Conservation (phyloP, 225 moss, liverwort and hornwort genomes). For the Anthoceros angustus region DNA sequence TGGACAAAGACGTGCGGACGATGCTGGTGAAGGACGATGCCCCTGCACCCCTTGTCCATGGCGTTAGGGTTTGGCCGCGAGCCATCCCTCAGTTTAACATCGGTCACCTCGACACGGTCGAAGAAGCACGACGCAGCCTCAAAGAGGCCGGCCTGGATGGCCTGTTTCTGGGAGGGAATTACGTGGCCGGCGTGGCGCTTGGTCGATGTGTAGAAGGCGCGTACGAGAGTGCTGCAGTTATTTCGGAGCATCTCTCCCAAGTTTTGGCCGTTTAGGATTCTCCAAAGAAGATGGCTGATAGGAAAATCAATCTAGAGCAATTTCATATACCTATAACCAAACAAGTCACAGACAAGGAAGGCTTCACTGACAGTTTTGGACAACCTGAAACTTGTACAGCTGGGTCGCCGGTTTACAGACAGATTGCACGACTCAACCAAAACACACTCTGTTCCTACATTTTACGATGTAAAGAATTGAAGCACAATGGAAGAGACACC, state of each 20-base stretch:
- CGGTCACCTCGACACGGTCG: constrained; percentile 78
- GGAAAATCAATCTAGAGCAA: not conserved
- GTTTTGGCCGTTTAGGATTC: not conserved
- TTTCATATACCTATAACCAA: no score
- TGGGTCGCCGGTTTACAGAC: no score
- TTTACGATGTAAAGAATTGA: no score
- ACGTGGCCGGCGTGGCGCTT: constrained; percentile 80
- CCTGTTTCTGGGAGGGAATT: constrained; percentile 83
- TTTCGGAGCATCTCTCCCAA: constrained; percentile 20
- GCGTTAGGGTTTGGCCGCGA: constrained; percentile 75
- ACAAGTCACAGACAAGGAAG: no score
- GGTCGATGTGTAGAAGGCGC: constrained; percentile 93
- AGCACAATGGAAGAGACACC: no score
- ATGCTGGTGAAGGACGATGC: constrained; percentile 79
- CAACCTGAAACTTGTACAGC: no score
- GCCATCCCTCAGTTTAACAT: constrained; percentile 92
- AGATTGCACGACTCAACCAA: no score
- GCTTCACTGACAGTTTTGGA: no score
- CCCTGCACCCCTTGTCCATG: constrained; percentile 51
- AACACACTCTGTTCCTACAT: no score
- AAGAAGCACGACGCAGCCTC: constrained; percentile 39
- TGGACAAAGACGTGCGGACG: constrained; percentile 82
- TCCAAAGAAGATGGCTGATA: not conserved
- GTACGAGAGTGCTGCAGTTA: constrained; percentile 65
- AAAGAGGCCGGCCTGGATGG: constrained; percentile 50